Percentiles rank a stretch among this genome's conserved stretches.
Conservation (phyloP, 2,329 filamentous ascomycete genomes). For the Trichoderma afroharzianum region DNA sequence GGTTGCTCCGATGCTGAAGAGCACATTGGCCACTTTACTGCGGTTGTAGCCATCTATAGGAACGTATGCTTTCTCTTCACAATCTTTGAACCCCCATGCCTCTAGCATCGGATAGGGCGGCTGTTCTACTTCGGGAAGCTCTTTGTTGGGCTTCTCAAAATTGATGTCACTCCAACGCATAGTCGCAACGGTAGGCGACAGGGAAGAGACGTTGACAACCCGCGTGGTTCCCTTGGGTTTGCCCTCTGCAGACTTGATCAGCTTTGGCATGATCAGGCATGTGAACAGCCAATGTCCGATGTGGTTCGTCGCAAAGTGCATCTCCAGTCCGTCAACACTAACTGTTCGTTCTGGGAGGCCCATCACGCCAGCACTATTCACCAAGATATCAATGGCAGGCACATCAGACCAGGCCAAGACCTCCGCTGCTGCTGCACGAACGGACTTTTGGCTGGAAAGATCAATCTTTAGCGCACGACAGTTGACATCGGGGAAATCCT, state of each 20-base stretch:
- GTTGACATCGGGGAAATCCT: neutral
- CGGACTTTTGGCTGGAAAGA: neutral
- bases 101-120: neutral
- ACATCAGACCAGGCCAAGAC: neutral
- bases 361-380: neutral
- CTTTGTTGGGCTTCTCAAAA: neutral
- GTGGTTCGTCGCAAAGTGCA: neutral
- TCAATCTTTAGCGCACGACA: neutral
- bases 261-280: neutral
- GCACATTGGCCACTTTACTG: neutral
- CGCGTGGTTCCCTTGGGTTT: neutral
- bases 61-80: neutral
- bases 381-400: neutral
- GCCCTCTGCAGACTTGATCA: neutral
- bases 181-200: neutral
- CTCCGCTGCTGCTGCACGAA: neutral
- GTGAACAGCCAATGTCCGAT: neutral
- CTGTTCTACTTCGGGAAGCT: neutral
- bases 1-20: neutral
- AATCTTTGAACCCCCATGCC: neutral
- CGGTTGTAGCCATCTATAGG: neutral
- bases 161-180: neutral
- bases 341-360: neutral
- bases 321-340: neutral
- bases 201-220: neutral